Conservation (phyloP, 73 alveolate genomes). For the Symbiodinium natans region DNA sequence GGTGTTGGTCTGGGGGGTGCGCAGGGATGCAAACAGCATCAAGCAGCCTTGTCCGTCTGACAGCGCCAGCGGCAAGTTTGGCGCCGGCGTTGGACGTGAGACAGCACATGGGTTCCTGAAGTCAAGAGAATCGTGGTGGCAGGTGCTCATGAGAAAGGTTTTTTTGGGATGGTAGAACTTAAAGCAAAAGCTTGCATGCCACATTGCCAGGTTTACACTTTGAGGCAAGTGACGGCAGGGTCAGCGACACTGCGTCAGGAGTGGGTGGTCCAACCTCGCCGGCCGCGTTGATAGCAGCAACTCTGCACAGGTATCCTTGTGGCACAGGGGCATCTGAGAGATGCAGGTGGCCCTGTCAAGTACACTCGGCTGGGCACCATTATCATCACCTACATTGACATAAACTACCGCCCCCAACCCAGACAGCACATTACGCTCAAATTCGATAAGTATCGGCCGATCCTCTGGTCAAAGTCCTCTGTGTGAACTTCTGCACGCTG, state of each 20-base stretch:
- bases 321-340: no score
- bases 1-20: neutral
- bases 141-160: neutral
- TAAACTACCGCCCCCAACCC: neutral
- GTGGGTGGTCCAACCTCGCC: conserved; percentile 89
- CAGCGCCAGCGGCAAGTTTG: conserved; percentile 57
- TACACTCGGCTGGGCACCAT: neutral
- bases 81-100: conserved; percentile 56
- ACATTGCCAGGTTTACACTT: neutral
- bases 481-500: conserved; percentile 89
- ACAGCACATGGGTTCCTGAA: conserved; percentile 79
- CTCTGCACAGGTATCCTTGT: conserved; percentile 68
- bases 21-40: neutral
- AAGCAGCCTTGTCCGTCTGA: conserved; percentile 7
- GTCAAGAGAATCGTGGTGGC: neutral
- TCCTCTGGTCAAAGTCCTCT: conserved; percentile 48
- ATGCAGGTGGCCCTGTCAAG: no score
- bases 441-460: conserved; percentile 35
- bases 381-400: neutral
- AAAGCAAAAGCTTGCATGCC: neutral
- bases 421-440: neutral
- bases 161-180: neutral
- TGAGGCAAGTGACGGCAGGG: conserved; percentile 42
- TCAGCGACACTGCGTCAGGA: conserved; percentile 61
- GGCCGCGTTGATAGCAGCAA: conserved; percentile 79